Evolutionary conservation across 2,329 filamentous ascomycete species (phyloP).

Genomic region (Xylaria sp.): DNA sequence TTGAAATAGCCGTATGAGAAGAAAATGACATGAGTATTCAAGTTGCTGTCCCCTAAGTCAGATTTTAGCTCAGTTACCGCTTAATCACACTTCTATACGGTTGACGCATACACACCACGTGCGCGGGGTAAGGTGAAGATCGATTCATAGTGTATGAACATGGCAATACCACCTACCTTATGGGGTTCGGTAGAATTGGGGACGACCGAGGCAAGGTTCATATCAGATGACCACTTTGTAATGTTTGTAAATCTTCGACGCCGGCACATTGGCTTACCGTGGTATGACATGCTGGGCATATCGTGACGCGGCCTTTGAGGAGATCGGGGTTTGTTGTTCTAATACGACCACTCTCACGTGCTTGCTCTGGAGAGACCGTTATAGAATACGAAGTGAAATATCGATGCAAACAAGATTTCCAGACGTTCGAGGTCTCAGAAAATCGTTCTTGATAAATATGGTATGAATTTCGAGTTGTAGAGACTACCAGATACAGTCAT

Average conservation of each 20-base stretch:
- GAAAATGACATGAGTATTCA: neutral
- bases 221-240: neutral
- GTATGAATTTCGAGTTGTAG: no score
- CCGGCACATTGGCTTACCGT: neutral
- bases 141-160: slow-evolving; percentile 2
- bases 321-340: no score
- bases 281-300: neutral
- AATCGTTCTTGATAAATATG: no score
- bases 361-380: no score
- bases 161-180: slow-evolving; percentile 21
- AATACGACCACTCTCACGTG: no score
- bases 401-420: no score
- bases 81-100: slow-evolving; percentile 10
- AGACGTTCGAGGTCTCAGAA: no score
- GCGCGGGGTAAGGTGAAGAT: slow-evolving; percentile 34
- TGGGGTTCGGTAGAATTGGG: slow-evolving; percentile 24
- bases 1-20: neutral
- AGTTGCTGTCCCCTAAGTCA: neutral
- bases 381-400: no score
- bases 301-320: no score
- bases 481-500: no score
- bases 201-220: neutral
- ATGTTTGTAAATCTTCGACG: neutral
- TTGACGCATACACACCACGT: neutral
- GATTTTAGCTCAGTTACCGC: neutral